phyloP scores from a whole-genome alignment of 352 stramenopile genomes.

The Peronosclerospora sorghi region DNA sequence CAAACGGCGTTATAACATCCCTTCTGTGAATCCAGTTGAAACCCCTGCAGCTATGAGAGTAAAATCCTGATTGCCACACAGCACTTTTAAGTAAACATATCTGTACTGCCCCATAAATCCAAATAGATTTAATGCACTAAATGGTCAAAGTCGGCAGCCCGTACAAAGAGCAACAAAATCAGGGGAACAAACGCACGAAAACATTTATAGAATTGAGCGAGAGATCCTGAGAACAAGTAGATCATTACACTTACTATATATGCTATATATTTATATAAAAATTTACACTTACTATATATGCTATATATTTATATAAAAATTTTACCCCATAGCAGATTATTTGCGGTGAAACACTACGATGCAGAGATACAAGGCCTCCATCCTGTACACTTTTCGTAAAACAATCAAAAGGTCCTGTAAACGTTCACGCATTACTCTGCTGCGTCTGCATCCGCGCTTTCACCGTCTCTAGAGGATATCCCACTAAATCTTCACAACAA shows the following conservation, averaged over 20 bases:
- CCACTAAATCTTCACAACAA: slow-evolving; percentile 32
- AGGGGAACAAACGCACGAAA: too few species aligned
- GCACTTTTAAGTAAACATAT: slow-evolving; percentile 40
- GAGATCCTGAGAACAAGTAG: too few species aligned
- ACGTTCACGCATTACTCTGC: slow-evolving; percentile 17
- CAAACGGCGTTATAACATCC: slow-evolving; percentile 61
- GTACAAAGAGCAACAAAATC: too few species aligned
- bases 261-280: too few species aligned
- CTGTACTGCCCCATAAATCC: slow-evolving; percentile 66
- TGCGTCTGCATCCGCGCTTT: slow-evolving; percentile 66
- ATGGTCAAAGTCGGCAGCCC: too few species aligned
- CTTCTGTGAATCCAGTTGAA: slow-evolving; percentile 52
- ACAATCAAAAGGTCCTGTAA: slow-evolving; percentile 39
- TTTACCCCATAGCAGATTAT: slow-evolving; percentile 50
- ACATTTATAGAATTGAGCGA: too few species aligned
- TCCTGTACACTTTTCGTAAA: slow-evolving; percentile 44
- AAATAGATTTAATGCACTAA: slow-evolving; percentile 52
- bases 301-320: too few species aligned
- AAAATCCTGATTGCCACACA: not conserved
- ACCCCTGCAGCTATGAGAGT: slow-evolving; percentile 44
- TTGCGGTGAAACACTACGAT: slow-evolving; percentile 54
- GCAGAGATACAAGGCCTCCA: slow-evolving; percentile 44
- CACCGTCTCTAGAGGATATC: slow-evolving; percentile 56
- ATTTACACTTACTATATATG: too few species aligned
- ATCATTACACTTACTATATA: too few species aligned